Conservation (phyloP, 208 protist species). For the Trypanosoma congolense region DNA sequence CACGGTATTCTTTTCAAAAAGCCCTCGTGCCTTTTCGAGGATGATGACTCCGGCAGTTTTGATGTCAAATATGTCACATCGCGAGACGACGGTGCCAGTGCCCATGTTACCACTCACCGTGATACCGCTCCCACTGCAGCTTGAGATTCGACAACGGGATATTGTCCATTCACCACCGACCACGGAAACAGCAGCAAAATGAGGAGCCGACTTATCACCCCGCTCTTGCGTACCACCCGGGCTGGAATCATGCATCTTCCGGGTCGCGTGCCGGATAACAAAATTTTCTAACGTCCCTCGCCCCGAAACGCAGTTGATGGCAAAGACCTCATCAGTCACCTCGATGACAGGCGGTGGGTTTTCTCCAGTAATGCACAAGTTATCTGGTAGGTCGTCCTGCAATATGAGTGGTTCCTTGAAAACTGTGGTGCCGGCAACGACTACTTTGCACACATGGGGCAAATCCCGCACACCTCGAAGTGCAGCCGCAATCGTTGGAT, state of each 20-base stretch:
- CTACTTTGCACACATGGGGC: slow-evolving; percentile 62
- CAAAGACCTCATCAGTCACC: slow-evolving; percentile 41
- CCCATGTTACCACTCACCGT: slow-evolving; percentile 40
- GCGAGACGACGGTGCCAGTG: slow-evolving; percentile 54
- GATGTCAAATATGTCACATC: slow-evolving; percentile 78
- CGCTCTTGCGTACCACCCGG: not conserved
- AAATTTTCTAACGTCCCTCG: slow-evolving; percentile 71
- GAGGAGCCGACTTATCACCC: slow-evolving; percentile 35
- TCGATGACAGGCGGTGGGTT: slow-evolving; percentile 61
- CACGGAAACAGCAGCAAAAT: slow-evolving; percentile 54
- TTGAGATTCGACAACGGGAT: slow-evolving; percentile 68
- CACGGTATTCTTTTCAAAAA: slow-evolving; percentile 74
- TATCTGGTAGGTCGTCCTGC: slow-evolving; percentile 49
- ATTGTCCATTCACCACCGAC: slow-evolving; percentile 68
- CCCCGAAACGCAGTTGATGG: slow-evolving; percentile 52
- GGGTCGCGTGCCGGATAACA: slow-evolving; percentile 51
- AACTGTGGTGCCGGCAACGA: slow-evolving; percentile 46
- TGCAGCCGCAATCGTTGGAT: slow-evolving; percentile 38
- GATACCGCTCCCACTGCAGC: slow-evolving; percentile 61
- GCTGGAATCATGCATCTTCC: slow-evolving; percentile 1
- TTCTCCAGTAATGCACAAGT: slow-evolving; percentile 60
- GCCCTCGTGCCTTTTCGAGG: slow-evolving; percentile 48
- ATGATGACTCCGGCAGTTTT: slow-evolving; percentile 69
- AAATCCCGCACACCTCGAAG: slow-evolving; percentile 30
- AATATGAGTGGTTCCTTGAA: slow-evolving; percentile 47